Base-by-base conservation (phyloP, 768 basidiomycete species). In the Tylopilus plumbeoviolaceoides region DNA sequence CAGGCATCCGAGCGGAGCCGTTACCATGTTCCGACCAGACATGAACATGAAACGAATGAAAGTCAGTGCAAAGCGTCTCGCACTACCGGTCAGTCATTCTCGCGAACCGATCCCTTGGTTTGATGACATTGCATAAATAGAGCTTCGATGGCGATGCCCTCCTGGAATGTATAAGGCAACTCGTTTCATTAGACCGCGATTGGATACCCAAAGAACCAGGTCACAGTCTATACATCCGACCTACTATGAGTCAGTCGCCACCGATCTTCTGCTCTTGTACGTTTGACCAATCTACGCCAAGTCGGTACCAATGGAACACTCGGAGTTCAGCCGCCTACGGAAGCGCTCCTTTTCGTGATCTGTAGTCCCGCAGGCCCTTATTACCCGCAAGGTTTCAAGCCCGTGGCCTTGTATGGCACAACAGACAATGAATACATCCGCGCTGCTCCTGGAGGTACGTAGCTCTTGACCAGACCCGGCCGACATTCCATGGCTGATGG, bases 11-110 rank as follows among this genome's bases (percentile, higher is more conserved):
- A 72, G 80, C 44, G 93, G 87, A 33, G 83, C 79, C 25, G 82
- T 94, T 20, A 82, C 87, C 17, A 72, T 98, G 59, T 98, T 98
- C 79, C 77, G 95, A 42, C 95, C 95, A 3, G 91, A 97, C 71
- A 91, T 91, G 90, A 97, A 98, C 73, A 95, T 98, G 93, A 85
- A 84, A 64, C 84, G 95, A 25, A 94, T 98, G 93, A 92, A 91
- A 72, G 79, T 59, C 43, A 91, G 87, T 63, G 94, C 95, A 14
- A 59, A 71, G 23, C 82, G 95, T 39, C 75, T 92, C 49, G 90
- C 87, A 18, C 67, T 91, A 44, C 89, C 89, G 10, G 89, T 89
- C 55, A 51, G 82, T 70, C 45, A 38, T 49, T 21, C 7, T 18
- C 18, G 9, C 23, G 7, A 3, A 40, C 33, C 20, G n/a, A 25